Conservation (phyloP, 179 eudicot species). For the Silene vulgaris region DNA sequence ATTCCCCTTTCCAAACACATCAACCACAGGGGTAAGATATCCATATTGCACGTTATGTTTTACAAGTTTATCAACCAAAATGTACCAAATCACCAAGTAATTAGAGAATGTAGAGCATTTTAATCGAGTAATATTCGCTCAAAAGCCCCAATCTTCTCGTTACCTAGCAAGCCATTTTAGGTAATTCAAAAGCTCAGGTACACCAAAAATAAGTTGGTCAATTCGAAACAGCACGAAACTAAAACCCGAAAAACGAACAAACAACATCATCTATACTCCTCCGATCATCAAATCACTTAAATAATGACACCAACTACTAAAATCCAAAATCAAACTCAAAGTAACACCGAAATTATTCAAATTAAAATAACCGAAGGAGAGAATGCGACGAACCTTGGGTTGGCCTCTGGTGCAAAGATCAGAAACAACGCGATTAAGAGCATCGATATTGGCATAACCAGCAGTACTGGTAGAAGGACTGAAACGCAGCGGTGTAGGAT, state of each 20-base stretch:
- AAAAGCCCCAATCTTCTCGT: background rate
- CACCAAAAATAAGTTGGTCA: background rate
- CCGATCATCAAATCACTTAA: background rate
- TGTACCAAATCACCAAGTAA: background rate
- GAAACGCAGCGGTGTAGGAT: slow-evolving; percentile 48
- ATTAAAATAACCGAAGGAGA: too few species aligned
- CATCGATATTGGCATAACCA: slow-evolving; percentile 54
- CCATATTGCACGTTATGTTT: background rate
- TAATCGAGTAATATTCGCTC: background rate
- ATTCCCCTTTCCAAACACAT: too few species aligned
- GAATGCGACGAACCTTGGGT: slow-evolving; percentile 48
- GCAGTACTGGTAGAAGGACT: slow-evolving; percentile 29
- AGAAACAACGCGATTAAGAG: slow-evolving; percentile 61
- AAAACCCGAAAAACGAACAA: background rate
- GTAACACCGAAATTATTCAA: too few species aligned
- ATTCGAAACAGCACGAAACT: background rate
- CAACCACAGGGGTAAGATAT: background rate
- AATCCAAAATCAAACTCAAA: background rate
- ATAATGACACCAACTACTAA: background rate
- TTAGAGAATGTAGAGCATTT: background rate
- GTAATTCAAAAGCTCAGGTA: background rate
- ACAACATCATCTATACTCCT: background rate
- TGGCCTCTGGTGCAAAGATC: slow-evolving; percentile 69
- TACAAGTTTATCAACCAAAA: background rate
- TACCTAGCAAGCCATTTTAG: background rate